Percentiles rank a stretch among this genome's conserved stretches.
phyloP scores from a whole-genome alignment of 179 eudicot species.

The Spergularia azorica region DNA sequence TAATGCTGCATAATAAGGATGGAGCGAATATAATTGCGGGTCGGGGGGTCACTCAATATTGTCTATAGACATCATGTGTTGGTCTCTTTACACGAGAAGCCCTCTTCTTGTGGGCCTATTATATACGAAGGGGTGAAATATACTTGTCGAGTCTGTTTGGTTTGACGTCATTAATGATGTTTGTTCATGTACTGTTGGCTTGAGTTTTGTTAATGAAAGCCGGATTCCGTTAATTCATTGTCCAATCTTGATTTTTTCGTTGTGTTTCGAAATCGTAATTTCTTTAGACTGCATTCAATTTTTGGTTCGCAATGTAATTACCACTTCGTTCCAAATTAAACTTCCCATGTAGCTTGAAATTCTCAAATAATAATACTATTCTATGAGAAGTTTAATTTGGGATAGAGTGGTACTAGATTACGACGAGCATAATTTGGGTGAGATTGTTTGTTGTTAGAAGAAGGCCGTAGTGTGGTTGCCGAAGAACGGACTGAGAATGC shows the following conservation, averaged over 20 bases:
- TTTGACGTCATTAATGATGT: not conserved
- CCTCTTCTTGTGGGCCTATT: constrained; percentile 37
- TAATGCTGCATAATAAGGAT: constrained; percentile 29
- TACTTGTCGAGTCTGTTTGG: constrained; percentile 11
- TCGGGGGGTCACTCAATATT: constrained; percentile 3
- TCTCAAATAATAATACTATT: too few species aligned
- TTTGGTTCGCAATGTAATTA: too few species aligned
- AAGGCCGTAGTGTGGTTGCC: too few species aligned
- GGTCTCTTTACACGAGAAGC: constrained; percentile 24
- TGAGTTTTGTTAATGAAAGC: constrained; percentile 19
- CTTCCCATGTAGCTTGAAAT: too few species aligned
- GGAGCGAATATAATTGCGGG: constrained; percentile 20
- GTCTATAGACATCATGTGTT: constrained; percentile 7
- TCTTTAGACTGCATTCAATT: too few species aligned
- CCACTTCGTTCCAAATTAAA: too few species aligned
- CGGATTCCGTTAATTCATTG: constrained; percentile 2
- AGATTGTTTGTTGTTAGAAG: too few species aligned
- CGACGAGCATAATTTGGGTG: too few species aligned
- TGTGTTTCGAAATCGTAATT: too few species aligned
- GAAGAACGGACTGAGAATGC: too few species aligned
- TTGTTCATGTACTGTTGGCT: constrained; percentile 17
- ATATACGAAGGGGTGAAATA: constrained; percentile 4
- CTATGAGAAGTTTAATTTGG: too few species aligned
- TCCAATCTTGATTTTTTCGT: not conserved
- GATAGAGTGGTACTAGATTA: too few species aligned